Percentiles rank a stretch among this genome's conserved stretches.
phyloP scores from a whole-genome alignment of 1,284 basidiomycete genomes.

The Trametes versicolor region DNA sequence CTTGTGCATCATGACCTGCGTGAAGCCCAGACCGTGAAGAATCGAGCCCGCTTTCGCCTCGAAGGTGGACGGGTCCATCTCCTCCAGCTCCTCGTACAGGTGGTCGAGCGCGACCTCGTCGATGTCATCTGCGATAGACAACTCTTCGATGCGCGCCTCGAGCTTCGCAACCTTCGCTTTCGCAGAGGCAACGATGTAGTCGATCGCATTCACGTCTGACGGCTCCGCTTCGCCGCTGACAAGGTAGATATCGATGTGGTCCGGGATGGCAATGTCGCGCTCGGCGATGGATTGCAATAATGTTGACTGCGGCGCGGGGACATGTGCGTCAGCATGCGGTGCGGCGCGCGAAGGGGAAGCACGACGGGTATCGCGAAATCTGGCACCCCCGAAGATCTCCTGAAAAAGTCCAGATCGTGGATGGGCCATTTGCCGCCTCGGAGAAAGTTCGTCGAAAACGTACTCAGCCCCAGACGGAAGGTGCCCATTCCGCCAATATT shows the following conservation, averaged over 20 bases:
- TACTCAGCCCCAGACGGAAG: too few species aligned
- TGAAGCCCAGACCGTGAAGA: constrained; percentile 96
- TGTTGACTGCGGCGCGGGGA: constrained; percentile 46
- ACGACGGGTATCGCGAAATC: too few species aligned
- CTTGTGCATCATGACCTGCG: constrained; percentile 92
- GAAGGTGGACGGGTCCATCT: constrained; percentile 95
- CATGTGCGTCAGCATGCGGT: neutral
- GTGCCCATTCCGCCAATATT: too few species aligned
- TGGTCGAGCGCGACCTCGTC: constrained; percentile 89
- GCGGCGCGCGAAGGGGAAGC: neutral
- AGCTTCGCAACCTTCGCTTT: constrained; percentile 95
- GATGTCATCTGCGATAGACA: constrained; percentile 89
- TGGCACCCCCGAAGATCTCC: too few species aligned
- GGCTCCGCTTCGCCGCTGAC: constrained; percentile 97
- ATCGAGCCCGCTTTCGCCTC: constrained; percentile 97
- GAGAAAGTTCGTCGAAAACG: too few species aligned
- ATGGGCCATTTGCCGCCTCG: too few species aligned
- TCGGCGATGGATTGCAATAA: constrained; percentile 79
- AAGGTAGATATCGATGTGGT: constrained; percentile 98
- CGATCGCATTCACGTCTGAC: constrained; percentile 94
- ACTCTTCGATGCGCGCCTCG: constrained; percentile 94
- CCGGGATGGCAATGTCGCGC: constrained; percentile 94
- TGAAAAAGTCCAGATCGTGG: too few species aligned
- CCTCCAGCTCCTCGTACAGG: constrained; percentile 97
- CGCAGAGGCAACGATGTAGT: constrained; percentile 95